phyloP scores from a whole-genome alignment of 1,139 yeast genomes.

The Yamadazyma epiphylla region DNA sequence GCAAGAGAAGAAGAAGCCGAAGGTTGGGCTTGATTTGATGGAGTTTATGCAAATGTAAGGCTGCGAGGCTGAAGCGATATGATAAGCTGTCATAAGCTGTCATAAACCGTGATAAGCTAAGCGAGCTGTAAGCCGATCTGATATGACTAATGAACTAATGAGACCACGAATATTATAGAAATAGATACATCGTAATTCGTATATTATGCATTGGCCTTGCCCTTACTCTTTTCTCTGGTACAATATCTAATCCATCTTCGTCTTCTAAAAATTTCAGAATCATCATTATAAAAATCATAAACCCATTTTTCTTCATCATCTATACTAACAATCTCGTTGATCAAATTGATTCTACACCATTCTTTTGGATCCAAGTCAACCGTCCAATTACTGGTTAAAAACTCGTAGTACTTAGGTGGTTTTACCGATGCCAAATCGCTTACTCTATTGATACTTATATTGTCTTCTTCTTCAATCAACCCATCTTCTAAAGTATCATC shows the following conservation, averaged over 20 bases:
- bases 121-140: no score
- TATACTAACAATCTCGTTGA: conserved; percentile 51
- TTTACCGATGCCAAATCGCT: conserved; percentile 21
- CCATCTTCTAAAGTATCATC: conserved; percentile 14
- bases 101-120: no score
- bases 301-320: conserved; percentile 79
- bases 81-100: no score
- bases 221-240: conserved; percentile 3
- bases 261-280: conserved; percentile 35
- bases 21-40: conserved; percentile 41
- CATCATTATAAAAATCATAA: conserved; percentile 44
- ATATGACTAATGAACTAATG: no score
- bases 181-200: no score
- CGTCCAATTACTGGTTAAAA: conserved; percentile 46
- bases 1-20: conserved; percentile 39
- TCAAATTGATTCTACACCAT: conserved; percentile 54
- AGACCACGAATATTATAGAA: no score
- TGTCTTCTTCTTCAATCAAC: conserved; percentile 11
- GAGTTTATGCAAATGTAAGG: conserved; percentile 38
- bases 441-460: conserved; percentile 10
- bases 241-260: conserved; percentile 49
- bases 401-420: conserved; percentile 60
- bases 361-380: conserved; percentile 53
- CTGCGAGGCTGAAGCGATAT: no score
- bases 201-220: no score